Base-by-base conservation (phyloP, 805 yeast genomes). In the Komagataella mondaviorum region DNA sequence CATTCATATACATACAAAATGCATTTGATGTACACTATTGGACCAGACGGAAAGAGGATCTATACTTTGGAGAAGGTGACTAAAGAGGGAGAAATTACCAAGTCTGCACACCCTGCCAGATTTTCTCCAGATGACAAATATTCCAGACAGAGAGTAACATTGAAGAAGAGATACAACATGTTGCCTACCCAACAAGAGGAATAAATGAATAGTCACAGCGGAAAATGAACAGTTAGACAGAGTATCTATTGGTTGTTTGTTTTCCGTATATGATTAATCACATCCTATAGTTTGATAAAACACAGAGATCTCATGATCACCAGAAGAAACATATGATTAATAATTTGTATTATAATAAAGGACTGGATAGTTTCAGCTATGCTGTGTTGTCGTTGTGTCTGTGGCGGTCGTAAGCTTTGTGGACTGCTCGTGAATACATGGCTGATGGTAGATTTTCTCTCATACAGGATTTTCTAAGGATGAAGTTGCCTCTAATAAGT, bases 91-190 rank as follows among this genome's bases (percentile, higher is more conserved):
- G 96, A 89, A 69, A 89, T 91, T 75, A 95, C 99, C 66, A 88
- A 89, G 75, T 86, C 96, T 59, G 99, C 99, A 46, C 99, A 93
- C 71, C 99, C 99, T 56, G 99, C 99, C 51, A 85, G 99, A 73
- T 93, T 93, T 71, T 93, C 99, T 39, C 99, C 99, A 60, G 99
- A 93, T 69, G 99, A 93, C 80, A 93, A 93, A 74, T 91, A 88
- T 76, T 93, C 99, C 48, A 85, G 97, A 77, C 98, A 93, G 72
- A 88, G 99, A 80, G 96, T 93, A 50, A 91, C 98, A 53, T 78
- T 93, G 66, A 93, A 93, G 83, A 93, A 88, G 78, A 85, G 99
- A 76, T 91, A 72, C 68, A 83, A 83, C 59, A 67, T 93, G 69
- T 76, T 93, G 66, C 96, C 96, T 63, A 85, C 95, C 52, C 93